Evolutionary conservation across 352 stramenopile genomes (phyloP).

Genomic region (Phytophthora lateralis): DNA sequence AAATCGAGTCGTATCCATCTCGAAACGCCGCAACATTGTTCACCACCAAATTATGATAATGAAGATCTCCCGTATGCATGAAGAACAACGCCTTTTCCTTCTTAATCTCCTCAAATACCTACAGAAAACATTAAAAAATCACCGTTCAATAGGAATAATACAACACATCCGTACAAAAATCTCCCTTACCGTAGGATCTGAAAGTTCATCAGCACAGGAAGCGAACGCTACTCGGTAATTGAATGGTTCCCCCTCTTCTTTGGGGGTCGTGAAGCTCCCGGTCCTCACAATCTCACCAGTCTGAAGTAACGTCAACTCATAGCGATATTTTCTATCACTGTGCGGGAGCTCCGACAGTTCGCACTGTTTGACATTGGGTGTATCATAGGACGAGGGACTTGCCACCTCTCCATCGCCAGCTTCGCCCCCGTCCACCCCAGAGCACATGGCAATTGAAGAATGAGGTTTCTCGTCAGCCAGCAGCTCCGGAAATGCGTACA

Average conservation of each 20-base stretch:
- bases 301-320: slow-evolving; percentile 54
- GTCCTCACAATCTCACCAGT: slow-evolving; percentile 38
- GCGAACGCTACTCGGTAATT: slow-evolving; percentile 80
- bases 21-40: slow-evolving; percentile 71
- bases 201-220: slow-evolving; percentile 83
- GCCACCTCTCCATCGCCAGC: slow-evolving; percentile 31
- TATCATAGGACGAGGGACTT: slow-evolving; percentile 32
- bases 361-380: slow-evolving; percentile 52
- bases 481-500: slow-evolving; percentile 62
- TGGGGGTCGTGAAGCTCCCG: slow-evolving; percentile 60
- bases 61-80: slow-evolving; percentile 88
- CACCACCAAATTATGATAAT: slow-evolving; percentile 85
- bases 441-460: slow-evolving; percentile 47
- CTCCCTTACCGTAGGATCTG: slow-evolving; percentile 57
- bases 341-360: slow-evolving; percentile 52
- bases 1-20: slow-evolving; percentile 70
- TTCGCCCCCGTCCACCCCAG: slow-evolving; percentile 33
- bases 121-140: slow-evolving; percentile 9
- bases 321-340: slow-evolving; percentile 57
- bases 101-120: slow-evolving; percentile 69
- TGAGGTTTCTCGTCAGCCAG: slow-evolving; percentile 51
- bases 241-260: slow-evolving; percentile 45
- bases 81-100: slow-evolving; percentile 81
- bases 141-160: slow-evolving; percentile 20
- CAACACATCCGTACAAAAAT: slow-evolving; percentile 6